phyloP scores from a whole-genome alignment of 1,284 basidiomycete genomes.

The Trichosporon coremiiforme region DNA sequence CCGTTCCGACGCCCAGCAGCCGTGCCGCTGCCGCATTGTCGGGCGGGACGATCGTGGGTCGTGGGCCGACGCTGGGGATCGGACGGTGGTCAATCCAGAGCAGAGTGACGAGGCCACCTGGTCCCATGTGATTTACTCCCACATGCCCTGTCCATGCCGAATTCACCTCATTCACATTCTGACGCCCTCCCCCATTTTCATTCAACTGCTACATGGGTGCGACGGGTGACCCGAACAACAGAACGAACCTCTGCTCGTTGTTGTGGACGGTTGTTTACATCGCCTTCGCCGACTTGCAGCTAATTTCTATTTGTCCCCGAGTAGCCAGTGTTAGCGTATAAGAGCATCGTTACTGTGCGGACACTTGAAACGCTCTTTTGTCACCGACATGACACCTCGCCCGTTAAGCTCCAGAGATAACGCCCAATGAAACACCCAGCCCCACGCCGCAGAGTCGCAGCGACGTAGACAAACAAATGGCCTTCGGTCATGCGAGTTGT shows the following conservation, averaged over 20 bases:
- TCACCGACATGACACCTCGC: neutral
- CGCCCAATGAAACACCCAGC: neutral
- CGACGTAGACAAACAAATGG: neutral
- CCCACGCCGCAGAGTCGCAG: neutral
- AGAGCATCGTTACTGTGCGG: neutral
- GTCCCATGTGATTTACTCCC: neutral
- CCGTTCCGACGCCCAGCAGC: neutral
- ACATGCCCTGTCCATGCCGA: neutral
- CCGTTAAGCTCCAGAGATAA: neutral
- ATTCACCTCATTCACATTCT: neutral
- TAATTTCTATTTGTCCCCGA: neutral
- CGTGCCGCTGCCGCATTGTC: too few relatives aligned
- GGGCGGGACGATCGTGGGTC: too few relatives aligned
- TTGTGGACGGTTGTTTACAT: neutral
- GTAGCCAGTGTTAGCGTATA: neutral
- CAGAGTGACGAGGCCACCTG: conserved; percentile 1
- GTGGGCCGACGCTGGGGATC: too few relatives aligned
- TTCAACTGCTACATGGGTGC: too few relatives aligned
- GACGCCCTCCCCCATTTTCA: too few relatives aligned
- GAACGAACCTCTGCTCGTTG: neutral
- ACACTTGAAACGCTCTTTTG: neutral
- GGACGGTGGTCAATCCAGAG: neutral
- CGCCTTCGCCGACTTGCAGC: neutral
- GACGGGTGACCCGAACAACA: too few relatives aligned
- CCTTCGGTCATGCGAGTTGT: neutral